Percentiles rank a stretch among this genome's conserved stretches.
phyloP scores from a whole-genome alignment of 2,329 filamentous ascomycete genomes.

The Nemania diffusa region DNA sequence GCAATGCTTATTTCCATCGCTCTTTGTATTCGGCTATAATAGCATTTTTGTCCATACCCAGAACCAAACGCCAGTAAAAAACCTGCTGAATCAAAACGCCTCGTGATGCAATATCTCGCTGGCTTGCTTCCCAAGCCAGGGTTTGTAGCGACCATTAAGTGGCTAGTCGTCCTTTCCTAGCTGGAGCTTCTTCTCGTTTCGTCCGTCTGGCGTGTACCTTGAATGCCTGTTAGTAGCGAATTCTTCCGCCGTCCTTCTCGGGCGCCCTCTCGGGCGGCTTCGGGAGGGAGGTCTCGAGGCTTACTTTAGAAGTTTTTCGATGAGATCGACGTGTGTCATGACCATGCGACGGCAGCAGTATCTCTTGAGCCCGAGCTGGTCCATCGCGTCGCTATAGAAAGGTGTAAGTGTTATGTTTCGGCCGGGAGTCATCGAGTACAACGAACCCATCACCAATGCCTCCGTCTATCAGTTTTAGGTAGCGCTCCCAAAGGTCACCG shows the following conservation, averaged over 20 bases:
- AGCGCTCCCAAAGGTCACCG: slow-evolving; percentile 96
- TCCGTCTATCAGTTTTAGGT: slow-evolving; percentile 87
- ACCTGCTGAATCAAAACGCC: slow-evolving; percentile 47
- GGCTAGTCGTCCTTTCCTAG: slow-evolving; percentile 42
- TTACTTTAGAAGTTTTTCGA: slow-evolving; percentile 97
- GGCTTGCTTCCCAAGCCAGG: slow-evolving; percentile 17
- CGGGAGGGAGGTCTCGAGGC: slow-evolving; percentile 43
- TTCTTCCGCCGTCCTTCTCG: neutral
- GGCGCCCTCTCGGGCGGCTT: neutral
- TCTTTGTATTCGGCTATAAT: slow-evolving; percentile 10
- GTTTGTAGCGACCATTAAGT: neutral
- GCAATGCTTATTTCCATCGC: slow-evolving; percentile 6
- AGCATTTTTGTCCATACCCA: slow-evolving; percentile 15
- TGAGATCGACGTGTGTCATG: slow-evolving; percentile 98
- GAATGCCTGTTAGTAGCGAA: slow-evolving; percentile 33
- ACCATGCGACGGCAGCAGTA: slow-evolving; percentile 99
- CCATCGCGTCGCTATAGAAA: slow-evolving; percentile 85
- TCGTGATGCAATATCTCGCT: slow-evolving; percentile 43
- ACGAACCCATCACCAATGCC: slow-evolving; percentile 78
- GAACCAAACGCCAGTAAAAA: slow-evolving; percentile 37
- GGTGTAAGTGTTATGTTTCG: slow-evolving; percentile 42
- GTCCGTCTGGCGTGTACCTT: slow-evolving; percentile 71
- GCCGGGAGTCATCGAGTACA: neutral
- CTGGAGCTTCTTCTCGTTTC: slow-evolving; percentile 70
- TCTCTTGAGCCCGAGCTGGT: slow-evolving; percentile 89